phyloP scores from a whole-genome alignment of 108 stramenopile species.

The Nitzschia sp. region DNA sequence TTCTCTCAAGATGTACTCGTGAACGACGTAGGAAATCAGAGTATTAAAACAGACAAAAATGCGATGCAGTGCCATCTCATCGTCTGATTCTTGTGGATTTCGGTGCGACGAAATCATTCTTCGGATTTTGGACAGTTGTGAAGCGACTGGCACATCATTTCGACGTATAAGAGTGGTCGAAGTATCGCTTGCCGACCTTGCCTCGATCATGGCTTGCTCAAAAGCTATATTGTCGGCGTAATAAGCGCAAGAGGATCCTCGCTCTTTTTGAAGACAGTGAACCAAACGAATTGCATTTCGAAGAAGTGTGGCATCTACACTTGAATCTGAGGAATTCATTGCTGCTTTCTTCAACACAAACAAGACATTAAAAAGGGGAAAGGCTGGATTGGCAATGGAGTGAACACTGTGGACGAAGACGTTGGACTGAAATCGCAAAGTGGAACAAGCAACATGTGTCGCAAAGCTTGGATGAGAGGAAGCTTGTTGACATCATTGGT shows the following conservation, averaged over 20 bases:
- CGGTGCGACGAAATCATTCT: slow-evolving; percentile 17
- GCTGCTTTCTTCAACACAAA: too few species aligned
- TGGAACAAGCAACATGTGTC: too few species aligned
- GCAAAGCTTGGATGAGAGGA: too few species aligned
- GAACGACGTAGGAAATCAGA: slow-evolving; percentile 29
- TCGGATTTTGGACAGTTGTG: slow-evolving; percentile 23
- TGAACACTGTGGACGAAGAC: too few species aligned
- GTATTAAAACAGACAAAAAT: slow-evolving; percentile 42
- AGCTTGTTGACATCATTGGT: too few species aligned
- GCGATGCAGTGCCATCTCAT: slow-evolving; percentile 29
- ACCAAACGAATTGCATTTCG: slow-evolving; percentile 41
- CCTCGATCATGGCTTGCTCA: slow-evolving; percentile 20
- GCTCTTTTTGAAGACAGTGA: slow-evolving; percentile 50
- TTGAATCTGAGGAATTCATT: background rate
- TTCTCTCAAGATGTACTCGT: slow-evolving; percentile 29
- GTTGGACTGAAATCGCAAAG: too few species aligned
- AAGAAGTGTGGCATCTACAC: slow-evolving; percentile 21
- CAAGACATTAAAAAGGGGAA: too few species aligned
- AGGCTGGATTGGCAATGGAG: too few species aligned
- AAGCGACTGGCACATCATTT: background rate
- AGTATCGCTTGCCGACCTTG: slow-evolving; percentile 18
- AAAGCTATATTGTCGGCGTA: slow-evolving; percentile 14
- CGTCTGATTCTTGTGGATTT: background rate
- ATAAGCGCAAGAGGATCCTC: slow-evolving; percentile 43
- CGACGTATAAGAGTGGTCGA: slow-evolving; percentile 3